phyloP scores from a whole-genome alignment of 306 rosid genomes.

The Gastrolobium villosum region DNA sequence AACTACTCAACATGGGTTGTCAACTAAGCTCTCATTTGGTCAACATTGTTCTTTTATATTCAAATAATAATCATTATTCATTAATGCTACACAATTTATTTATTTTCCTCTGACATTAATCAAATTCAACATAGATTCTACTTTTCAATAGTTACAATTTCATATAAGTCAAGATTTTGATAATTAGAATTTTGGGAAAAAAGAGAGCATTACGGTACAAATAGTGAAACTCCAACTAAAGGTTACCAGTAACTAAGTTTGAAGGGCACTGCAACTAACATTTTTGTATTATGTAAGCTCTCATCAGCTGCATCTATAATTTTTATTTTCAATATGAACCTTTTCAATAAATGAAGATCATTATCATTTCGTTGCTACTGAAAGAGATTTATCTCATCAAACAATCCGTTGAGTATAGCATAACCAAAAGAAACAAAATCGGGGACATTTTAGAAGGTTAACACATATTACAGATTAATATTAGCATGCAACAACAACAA shows the following conservation, averaged over 20 bases:
- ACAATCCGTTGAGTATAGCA: conserved; percentile 17
- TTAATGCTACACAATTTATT: background rate
- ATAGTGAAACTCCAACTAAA: conserved; percentile 30
- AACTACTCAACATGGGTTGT: too few relatives aligned
- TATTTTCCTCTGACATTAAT: background rate
- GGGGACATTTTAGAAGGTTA: conserved; percentile 3
- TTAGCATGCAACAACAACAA: conserved; percentile 8
- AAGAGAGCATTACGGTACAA: background rate
- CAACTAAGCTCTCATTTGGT: too few relatives aligned
- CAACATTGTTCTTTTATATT: background rate
- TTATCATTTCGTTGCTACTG: conserved; percentile 10
- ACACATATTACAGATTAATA: conserved; percentile 28
- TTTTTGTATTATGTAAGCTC: background rate
- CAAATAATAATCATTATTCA: conserved; percentile 10
- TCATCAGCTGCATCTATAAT: conserved; percentile 15
- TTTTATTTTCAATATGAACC: conserved; percentile 14
- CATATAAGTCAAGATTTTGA: conserved; percentile 19
- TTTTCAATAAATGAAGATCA: conserved; percentile 33
- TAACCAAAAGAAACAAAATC: conserved; percentile 16
- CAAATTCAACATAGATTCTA: conserved; percentile 35
- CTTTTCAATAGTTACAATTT: conserved; percentile 22
- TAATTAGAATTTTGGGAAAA: background rate
- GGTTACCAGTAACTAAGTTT: background rate
- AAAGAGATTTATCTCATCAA: conserved; percentile 34
- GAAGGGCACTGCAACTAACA: background rate